phyloP scores from a whole-genome alignment of 331 rosid species.

The Erythrophleum ivorense region DNA sequence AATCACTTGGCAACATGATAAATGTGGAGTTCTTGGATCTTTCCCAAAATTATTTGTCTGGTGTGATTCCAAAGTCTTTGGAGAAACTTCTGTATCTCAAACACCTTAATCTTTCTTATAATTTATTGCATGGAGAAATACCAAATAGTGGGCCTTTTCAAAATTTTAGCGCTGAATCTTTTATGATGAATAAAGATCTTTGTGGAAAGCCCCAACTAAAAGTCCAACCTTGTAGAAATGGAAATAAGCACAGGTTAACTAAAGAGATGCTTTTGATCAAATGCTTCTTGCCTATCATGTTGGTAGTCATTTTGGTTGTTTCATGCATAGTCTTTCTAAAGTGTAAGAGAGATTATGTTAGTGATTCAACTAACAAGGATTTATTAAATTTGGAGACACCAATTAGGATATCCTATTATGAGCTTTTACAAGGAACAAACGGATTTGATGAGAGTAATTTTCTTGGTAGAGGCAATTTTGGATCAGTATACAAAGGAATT shows the following conservation, averaged over 20 bases:
- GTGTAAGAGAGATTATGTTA: background rate
- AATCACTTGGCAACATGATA: too few species aligned
- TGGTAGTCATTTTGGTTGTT: background rate
- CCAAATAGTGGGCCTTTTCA: background rate
- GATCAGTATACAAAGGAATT: constrained; percentile 27
- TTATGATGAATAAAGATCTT: background rate
- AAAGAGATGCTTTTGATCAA: background rate
- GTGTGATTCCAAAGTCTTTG: background rate
- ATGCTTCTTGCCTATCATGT: background rate
- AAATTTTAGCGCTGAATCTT: background rate
- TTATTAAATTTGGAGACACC: background rate
- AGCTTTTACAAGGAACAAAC: background rate
- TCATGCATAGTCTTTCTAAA: background rate
- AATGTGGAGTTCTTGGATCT: too few species aligned
- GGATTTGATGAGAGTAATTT: background rate
- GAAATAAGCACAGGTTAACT: background rate
- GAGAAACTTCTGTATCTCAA: background rate
- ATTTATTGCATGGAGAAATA: background rate
- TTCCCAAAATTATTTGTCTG: too few species aligned
- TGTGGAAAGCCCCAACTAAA: background rate
- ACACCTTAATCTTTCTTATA: background rate
- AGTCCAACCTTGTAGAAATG: background rate
- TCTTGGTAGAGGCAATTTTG: background rate
- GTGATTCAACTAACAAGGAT: background rate
- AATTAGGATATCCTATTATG: background rate